Conservation (phyloP, 106 monocot species). For the Acorus calamus region DNA sequence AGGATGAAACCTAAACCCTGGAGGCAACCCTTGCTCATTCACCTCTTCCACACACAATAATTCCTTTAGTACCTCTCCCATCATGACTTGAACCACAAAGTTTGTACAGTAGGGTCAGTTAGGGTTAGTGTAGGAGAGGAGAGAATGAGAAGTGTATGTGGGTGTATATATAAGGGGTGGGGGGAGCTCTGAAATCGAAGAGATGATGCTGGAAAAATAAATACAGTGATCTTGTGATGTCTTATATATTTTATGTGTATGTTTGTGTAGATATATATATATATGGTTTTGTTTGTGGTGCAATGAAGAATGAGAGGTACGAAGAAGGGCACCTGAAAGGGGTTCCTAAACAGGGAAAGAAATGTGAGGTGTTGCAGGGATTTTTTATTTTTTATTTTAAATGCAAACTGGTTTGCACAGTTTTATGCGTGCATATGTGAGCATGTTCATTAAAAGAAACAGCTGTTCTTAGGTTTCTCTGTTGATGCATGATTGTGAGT, state of each 20-base stretch:
- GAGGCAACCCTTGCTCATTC: slow-evolving; percentile 50
- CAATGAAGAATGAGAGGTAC: slow-evolving; percentile 3
- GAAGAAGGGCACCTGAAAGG: slow-evolving; percentile 12
- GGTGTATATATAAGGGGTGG: slow-evolving; percentile 6
- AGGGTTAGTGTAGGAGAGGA: background rate
- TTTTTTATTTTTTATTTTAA: background rate
- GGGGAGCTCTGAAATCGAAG: slow-evolving; percentile 14
- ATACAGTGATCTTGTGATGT: background rate
- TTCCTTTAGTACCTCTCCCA: slow-evolving; percentile 37
- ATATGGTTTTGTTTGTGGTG: background rate
- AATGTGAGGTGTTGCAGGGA: background rate
- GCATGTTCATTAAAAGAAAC: slow-evolving; percentile 7
- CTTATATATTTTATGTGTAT: background rate
- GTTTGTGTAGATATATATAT: background rate
- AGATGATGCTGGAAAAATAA: background rate
- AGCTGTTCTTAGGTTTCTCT: too few relatives aligned
- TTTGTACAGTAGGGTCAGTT: background rate
- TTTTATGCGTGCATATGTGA: slow-evolving; percentile 16
- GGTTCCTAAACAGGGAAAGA: slow-evolving; percentile 10
- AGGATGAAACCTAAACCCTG: slow-evolving; percentile 82
- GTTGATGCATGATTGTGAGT: background rate
- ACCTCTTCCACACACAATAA: slow-evolving; percentile 29
- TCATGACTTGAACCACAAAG: background rate
- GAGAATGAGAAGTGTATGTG: background rate
- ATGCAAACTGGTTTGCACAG: slow-evolving; percentile 15